A percentile compares a stretch with the other conserved stretches of the same genome.
These are phyloP conservation scores for Xerocomellus dryophilus DNA, from an alignment of 768 basidiomycete species.

Conservation along the genomic window DNA sequence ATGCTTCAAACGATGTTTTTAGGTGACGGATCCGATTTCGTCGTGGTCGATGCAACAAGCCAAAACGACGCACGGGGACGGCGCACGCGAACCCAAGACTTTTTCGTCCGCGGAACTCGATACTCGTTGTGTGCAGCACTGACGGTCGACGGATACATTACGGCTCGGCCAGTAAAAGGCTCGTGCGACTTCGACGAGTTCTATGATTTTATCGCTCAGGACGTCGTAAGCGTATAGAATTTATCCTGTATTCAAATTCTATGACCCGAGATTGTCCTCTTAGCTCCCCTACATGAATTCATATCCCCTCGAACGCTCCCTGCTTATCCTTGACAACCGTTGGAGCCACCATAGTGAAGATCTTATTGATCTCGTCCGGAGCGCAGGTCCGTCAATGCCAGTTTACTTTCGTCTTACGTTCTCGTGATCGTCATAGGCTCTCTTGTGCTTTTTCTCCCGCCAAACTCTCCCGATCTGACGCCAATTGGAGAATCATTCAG, in stretches of 20 bases:
- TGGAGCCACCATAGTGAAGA: constrained; percentile 27
- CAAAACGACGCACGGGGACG: constrained; percentile 1
- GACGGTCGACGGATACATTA: constrained; percentile 11
- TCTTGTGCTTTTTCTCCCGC: not conserved
- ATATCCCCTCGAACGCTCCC: constrained; percentile 24
- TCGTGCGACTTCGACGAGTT: constrained; percentile 35
- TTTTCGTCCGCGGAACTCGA: constrained; percentile 28
- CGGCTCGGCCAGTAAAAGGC: constrained; percentile 25
- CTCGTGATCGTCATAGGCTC: not conserved
- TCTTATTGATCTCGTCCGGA: constrained; percentile 1
- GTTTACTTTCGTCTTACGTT: not conserved
- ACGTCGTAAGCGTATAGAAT: not conserved
- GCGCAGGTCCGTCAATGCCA: no score
- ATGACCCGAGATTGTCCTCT: not conserved
- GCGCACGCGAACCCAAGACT: no score
- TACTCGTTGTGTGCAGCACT: constrained; percentile 37
- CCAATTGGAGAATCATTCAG: not conserved
- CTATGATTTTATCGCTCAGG: constrained; percentile 32
- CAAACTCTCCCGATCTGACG: not conserved
- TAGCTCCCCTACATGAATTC: constrained; percentile 29
- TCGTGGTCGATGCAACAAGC: constrained; percentile 4
- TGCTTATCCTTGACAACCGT: constrained; percentile 32
- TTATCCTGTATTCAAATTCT: not conserved
- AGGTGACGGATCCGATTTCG: constrained; percentile 2
- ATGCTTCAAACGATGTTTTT: not conserved